phyloP scores from a whole-genome alignment of 2,329 filamentous ascomycete genomes.

The Fusarium multiceps region DNA sequence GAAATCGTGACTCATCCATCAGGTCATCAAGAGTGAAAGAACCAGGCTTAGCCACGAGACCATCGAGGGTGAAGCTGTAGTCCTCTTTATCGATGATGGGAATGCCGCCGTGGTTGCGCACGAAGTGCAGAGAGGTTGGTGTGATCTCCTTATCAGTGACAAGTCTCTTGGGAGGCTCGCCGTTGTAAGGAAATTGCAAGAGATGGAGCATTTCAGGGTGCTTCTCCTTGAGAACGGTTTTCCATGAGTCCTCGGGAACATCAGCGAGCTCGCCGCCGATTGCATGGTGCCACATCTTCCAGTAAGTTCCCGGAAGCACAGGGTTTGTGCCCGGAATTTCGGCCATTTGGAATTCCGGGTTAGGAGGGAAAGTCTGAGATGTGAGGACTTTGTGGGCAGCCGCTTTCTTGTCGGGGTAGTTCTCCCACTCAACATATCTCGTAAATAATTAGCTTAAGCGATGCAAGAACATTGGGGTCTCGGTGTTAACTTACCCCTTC shows the following conservation, averaged over 20 bases:
- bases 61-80: conserved; percentile 67
- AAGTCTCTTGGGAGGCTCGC: conserved; percentile 69
- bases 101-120: conserved; percentile 78
- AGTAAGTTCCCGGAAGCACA: conserved; percentile 65
- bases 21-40: conserved; percentile 69
- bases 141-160: conserved; percentile 68
- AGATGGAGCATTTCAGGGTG: conserved; percentile 70
- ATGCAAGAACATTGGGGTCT: not conserved
- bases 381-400: conserved; percentile 64
- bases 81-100: conserved; percentile 70
- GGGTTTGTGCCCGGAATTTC: conserved; percentile 68
- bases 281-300: conserved; percentile 69
- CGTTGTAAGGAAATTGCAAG: conserved; percentile 72
- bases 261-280: conserved; percentile 52
- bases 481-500: conserved; percentile 44
- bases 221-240: conserved; percentile 66
- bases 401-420: conserved; percentile 74
- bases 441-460: not conserved
- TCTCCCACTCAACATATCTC: conserved; percentile 76
- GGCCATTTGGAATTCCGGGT: conserved; percentile 66
- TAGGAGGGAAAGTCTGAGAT: conserved; percentile 46
- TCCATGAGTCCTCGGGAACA: conserved; percentile 69
- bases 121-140: conserved; percentile 68
- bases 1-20: conserved; percentile 69
- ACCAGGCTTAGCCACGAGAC: conserved; percentile 69